Base-by-base conservation (phyloP, 2,329 filamentous ascomycete genomes). In the Phyllosticta capitalensis region DNA sequence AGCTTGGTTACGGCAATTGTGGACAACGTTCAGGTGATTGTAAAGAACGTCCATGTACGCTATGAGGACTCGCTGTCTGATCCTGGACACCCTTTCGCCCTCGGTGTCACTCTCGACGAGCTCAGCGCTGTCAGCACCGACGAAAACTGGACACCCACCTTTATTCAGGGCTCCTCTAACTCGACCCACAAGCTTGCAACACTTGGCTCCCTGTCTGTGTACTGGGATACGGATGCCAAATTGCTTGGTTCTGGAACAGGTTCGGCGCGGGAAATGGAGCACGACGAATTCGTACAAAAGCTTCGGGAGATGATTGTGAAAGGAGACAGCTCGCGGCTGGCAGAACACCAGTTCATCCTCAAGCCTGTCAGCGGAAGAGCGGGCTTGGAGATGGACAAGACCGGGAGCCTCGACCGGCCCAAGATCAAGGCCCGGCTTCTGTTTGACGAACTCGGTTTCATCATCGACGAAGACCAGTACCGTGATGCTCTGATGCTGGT, bases 31-130 rank as follows among this genome's bases (percentile, higher is more conserved):
- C 94, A 99, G 74, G 90, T 99, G 67, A 94, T 89, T 22, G 86
- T 99, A 74, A 97, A 96, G 79, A 99, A 97, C 71, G 96, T 99
- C 62, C 94, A 99, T 72, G 84, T 99, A 64, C 89, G 94, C 67
- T 99, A 99, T 74, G 94, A 99, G 75, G 94, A 99, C 75, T 92
- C 92, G 14, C 90, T 99, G 67, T 95, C 94, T 20, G 89, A 92
- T 9, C 92, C 92, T 0, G 92, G 91, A 0, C 94, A 99, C 71
- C 92, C 95, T 0, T 99, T 99, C 67, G 90, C 94, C 5, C 82
- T 95, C 5, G 94, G 95, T 54, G 72, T 99, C 62, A 99, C 92
- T 0, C 82, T 99, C 60, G 89, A 95, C 69, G 92, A 97, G 74
- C 92, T 99, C 76, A 97, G 94, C 71, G 95, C 95, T 14, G 86